Conservation (phyloP, 176 grass and related monocot species). For the Echinochloa phyllopogon region DNA sequence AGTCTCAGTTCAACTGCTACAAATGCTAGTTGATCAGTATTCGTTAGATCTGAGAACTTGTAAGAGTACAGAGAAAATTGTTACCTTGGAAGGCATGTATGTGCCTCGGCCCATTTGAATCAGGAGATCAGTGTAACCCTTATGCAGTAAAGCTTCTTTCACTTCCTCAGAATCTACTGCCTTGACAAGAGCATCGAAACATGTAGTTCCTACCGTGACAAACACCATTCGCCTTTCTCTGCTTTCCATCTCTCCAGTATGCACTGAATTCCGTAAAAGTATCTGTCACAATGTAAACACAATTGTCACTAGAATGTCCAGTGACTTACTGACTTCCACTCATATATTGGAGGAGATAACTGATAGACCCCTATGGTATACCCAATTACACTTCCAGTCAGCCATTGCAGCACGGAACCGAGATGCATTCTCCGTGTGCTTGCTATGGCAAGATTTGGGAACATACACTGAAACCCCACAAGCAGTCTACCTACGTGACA, state of each 20-base stretch:
- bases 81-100: slow-evolving; percentile 65
- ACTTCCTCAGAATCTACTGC: slow-evolving; percentile 63
- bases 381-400: background rate
- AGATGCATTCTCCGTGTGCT: background rate
- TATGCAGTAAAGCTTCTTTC: slow-evolving; percentile 60
- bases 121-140: slow-evolving; percentile 66
- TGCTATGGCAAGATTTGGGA: background rate
- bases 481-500: background rate
- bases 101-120: slow-evolving; percentile 74
- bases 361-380: background rate
- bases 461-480: background rate
- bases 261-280: background rate
- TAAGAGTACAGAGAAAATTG: background rate
- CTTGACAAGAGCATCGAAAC: slow-evolving; percentile 74
- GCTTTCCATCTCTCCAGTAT: slow-evolving; percentile 17
- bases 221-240: slow-evolving; percentile 56
- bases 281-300: background rate
- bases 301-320: background rate
- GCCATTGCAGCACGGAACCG: background rate
- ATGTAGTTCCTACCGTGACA: slow-evolving; percentile 85
- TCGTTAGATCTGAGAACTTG: background rate
- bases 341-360: background rate
- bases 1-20: background rate
- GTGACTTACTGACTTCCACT: background rate
- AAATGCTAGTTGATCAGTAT: background rate